Percentiles rank a stretch among this genome's conserved stretches.
Conservation (phyloP, 805 yeast species). For the Ogataea pignaliae region DNA sequence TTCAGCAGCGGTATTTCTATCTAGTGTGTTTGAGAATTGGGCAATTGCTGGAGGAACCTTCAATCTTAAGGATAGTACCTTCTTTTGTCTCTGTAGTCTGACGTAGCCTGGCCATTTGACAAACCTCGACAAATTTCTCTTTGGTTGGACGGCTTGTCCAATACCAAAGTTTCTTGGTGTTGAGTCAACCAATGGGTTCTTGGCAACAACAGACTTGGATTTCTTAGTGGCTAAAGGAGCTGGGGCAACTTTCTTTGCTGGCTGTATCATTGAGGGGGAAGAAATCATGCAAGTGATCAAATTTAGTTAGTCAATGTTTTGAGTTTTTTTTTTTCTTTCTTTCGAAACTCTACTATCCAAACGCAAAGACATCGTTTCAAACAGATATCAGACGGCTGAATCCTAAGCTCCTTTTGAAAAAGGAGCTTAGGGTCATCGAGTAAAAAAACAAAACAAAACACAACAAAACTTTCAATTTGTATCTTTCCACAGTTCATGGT, state of each 20-base stretch:
- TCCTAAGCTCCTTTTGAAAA: constrained; percentile 4
- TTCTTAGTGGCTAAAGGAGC: constrained; percentile 90
- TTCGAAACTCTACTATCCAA: constrained; percentile 13
- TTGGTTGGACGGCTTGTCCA: constrained; percentile 94
- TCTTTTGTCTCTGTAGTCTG: constrained; percentile 98
- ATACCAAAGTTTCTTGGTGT: constrained; percentile 93
- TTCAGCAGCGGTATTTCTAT: constrained; percentile 98
- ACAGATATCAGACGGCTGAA: neutral
- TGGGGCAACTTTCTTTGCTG: constrained; percentile 86
- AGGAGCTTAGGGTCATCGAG: constrained; percentile 26
- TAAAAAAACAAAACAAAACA: constrained; percentile 6
- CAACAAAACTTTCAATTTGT: neutral
- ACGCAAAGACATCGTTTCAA: neutral
- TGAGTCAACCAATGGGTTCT: constrained; percentile 86
- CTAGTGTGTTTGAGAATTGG: constrained; percentile 93
- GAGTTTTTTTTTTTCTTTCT: too few species aligned
- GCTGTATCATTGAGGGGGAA: constrained; percentile 35
- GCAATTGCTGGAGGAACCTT: constrained; percentile 99
- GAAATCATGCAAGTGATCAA: constrained; percentile 19
- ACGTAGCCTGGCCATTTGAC: constrained; percentile 99
- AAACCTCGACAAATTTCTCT: constrained; percentile 92
- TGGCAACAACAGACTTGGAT: constrained; percentile 42
- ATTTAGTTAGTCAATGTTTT: too few species aligned
- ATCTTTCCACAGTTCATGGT: neutral
- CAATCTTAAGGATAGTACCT: constrained; percentile 89